Percentiles rank a stretch among this genome's conserved stretches.
These are phyloP conservation scores for Aristolochia contorta DNA, from an alignment of 164 flowering plant species.

Conservation along the genomic window DNA sequence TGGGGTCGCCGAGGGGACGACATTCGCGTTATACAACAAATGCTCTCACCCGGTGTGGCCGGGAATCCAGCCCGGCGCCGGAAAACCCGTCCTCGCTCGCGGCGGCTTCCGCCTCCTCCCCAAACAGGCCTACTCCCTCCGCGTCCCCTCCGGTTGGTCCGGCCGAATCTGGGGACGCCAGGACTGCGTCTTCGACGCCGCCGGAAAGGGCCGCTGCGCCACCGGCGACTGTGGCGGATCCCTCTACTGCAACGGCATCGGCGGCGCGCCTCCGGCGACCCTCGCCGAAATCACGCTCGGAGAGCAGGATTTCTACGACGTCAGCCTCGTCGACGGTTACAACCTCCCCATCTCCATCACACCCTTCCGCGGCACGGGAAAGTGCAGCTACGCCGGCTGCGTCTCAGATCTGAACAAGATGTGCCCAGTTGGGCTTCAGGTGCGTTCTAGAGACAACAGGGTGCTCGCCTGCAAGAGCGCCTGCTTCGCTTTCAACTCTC, in stretches of 20 bases:
- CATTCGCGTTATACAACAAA: slow-evolving; percentile 59
- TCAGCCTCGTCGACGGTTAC: slow-evolving; percentile 91
- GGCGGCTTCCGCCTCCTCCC: slow-evolving; percentile 79
- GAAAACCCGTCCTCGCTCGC: slow-evolving; percentile 56
- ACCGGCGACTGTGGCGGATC: slow-evolving; percentile 90
- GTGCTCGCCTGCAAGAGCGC: slow-evolving; percentile 94
- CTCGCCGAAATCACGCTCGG: slow-evolving; percentile 89
- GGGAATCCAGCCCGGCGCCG: slow-evolving; percentile 77
- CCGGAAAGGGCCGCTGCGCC: slow-evolving; percentile 69
- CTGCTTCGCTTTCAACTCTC: slow-evolving; percentile 77
- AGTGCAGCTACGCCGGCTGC: slow-evolving; percentile 80
- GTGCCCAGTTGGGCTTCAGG: slow-evolving; percentile 86
- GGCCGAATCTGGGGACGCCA: slow-evolving; percentile 97
- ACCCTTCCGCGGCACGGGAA: slow-evolving; percentile 53
- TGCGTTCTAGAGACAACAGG: slow-evolving; percentile 39
- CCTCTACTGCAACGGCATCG: slow-evolving; percentile 69
- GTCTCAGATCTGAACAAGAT: slow-evolving; percentile 74
- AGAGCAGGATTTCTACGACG: slow-evolving; percentile 84
- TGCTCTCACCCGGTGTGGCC: slow-evolving; percentile 89
- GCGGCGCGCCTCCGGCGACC: slow-evolving; percentile 91
- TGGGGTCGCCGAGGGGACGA: slow-evolving; percentile 32
- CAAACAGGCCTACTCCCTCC: slow-evolving; percentile 43
- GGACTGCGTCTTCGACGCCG: slow-evolving; percentile 64
- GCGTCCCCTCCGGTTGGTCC: slow-evolving; percentile 68
- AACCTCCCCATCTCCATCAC: slow-evolving; percentile 67